Conservation (phyloP, 2,329 filamentous ascomycete species). For the Albophoma yamanashiensis region DNA sequence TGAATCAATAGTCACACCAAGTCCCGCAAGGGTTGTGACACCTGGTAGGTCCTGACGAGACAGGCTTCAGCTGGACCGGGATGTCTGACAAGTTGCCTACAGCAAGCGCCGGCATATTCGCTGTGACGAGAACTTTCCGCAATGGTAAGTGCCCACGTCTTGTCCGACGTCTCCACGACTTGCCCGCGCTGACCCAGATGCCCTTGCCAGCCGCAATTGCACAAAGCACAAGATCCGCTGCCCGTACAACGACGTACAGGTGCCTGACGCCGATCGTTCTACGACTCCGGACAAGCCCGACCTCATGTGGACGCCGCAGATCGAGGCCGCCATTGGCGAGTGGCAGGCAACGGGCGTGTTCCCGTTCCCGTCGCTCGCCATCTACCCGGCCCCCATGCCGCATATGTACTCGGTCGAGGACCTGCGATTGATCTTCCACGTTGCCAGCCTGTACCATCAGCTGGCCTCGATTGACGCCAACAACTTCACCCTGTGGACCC, state of each 20-base stretch:
- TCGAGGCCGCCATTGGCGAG: constrained; percentile 67
- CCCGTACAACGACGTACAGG: constrained; percentile 86
- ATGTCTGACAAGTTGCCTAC: constrained; percentile 2
- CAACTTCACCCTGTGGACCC: constrained; percentile 84
- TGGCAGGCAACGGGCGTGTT: constrained; percentile 81
- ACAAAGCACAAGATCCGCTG: constrained; percentile 98
- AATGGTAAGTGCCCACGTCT: constrained; percentile 57
- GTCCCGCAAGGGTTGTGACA: constrained; percentile 95
- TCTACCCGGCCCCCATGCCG: constrained; percentile 66
- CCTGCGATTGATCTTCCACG: constrained; percentile 80
- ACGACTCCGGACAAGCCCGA: constrained; percentile 53
- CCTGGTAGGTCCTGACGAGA: constrained; percentile 46
- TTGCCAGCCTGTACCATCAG: constrained; percentile 76
- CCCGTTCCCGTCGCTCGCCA: constrained; percentile 70
- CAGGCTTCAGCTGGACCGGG: constrained; percentile 1
- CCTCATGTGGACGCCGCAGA: constrained; percentile 78
- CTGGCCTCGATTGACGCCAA: constrained; percentile 67
- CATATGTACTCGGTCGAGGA: constrained; percentile 66
- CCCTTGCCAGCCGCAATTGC: constrained; percentile 69
- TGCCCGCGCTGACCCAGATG: constrained; percentile 4
- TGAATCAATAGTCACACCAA: constrained; percentile 77
- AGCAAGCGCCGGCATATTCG: constrained; percentile 91
- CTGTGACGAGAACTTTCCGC: constrained; percentile 94
- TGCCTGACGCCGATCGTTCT: constrained; percentile 48
- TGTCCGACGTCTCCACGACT: neutral